Evolutionary conservation across 768 basidiomycete genomes (phyloP).

Genomic region (Phaeolepiota aurea): DNA sequence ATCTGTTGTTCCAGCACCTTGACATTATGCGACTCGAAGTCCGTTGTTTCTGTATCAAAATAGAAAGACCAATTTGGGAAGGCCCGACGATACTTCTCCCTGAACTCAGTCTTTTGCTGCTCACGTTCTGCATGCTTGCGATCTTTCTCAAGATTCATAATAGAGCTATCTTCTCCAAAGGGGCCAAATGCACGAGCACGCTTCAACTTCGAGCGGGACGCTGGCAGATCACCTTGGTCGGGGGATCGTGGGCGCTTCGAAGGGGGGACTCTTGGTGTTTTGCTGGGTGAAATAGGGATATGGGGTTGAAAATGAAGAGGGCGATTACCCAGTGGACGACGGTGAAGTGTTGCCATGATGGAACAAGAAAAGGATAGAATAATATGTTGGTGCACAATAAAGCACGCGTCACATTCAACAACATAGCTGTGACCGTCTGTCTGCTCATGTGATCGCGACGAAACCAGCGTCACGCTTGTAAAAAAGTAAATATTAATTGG

Average conservation of each 20-base stretch:
- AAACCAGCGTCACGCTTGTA: too few species aligned
- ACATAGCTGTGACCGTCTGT: not conserved
- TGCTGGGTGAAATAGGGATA: constrained; percentile 22
- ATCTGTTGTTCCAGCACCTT: constrained; percentile 49
- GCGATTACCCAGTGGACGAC: constrained; percentile 40
- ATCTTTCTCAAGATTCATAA: constrained; percentile 34
- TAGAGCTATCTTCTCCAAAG: constrained; percentile 10
- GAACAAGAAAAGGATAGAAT: constrained; percentile 13
- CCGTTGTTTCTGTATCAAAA: constrained; percentile 58
- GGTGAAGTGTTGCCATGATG: constrained; percentile 38
- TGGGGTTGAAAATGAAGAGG: constrained; percentile 22
- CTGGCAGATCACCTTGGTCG: constrained; percentile 28
- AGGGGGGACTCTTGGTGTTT: constrained; percentile 18
- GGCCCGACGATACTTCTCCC: constrained; percentile 73
- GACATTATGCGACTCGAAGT: constrained; percentile 24
- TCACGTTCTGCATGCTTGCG: constrained; percentile 43
- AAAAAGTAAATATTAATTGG: too few species aligned
- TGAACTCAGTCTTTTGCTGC: constrained; percentile 62
- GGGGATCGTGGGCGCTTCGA: constrained; percentile 45
- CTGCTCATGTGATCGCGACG: not conserved
- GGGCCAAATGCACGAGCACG: constrained; percentile 29
- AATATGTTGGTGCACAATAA: not conserved
- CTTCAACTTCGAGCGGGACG: constrained; percentile 20
- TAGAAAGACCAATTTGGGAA: constrained; percentile 84
- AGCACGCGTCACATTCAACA: not conserved